Evolutionary conservation across 768 basidiomycete species (phyloP).

Genomic region (Russula abietina): DNA sequence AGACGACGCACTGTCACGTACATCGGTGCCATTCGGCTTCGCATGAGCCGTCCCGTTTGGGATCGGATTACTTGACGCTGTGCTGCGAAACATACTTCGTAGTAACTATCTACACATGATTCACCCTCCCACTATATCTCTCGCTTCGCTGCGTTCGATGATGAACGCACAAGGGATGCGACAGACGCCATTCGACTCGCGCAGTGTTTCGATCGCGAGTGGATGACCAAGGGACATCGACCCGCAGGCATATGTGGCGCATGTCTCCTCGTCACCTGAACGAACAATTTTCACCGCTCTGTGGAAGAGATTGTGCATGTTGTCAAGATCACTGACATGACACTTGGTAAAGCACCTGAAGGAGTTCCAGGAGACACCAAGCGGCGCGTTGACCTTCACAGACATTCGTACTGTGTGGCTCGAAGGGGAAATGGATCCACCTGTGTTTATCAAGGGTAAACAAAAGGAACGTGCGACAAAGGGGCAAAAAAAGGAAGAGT

Average conservation of each 20-base stretch:
- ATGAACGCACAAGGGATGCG: conserved; percentile 85
- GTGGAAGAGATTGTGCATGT: conserved; percentile 98
- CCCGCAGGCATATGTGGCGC: conserved; percentile 98
- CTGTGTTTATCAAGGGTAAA: conserved; percentile 74
- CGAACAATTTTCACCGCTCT: conserved; percentile 95
- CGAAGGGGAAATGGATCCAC: conserved; percentile 88
- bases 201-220: conserved; percentile 89
- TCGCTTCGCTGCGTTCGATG: conserved; percentile 88
- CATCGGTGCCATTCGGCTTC: no score
- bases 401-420: conserved; percentile 90
- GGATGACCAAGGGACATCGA: conserved; percentile 93
- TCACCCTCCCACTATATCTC: conserved; percentile 96
- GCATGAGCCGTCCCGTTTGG: no score
- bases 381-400: conserved; percentile 75
- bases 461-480: conserved; percentile 60
- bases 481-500: conserved; percentile 32
- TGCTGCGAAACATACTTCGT: no score
- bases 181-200: conserved; percentile 92
- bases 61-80: no score
- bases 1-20: no score
- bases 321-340: conserved; percentile 97
- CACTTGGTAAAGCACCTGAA: conserved; percentile 87
- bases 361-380: conserved; percentile 89
- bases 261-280: conserved; percentile 88
- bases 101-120: no score